A percentile compares a stretch with the other conserved stretches of the same genome.
Conservation (phyloP, 805 yeast species). For the Pichia pseudocactophila region DNA sequence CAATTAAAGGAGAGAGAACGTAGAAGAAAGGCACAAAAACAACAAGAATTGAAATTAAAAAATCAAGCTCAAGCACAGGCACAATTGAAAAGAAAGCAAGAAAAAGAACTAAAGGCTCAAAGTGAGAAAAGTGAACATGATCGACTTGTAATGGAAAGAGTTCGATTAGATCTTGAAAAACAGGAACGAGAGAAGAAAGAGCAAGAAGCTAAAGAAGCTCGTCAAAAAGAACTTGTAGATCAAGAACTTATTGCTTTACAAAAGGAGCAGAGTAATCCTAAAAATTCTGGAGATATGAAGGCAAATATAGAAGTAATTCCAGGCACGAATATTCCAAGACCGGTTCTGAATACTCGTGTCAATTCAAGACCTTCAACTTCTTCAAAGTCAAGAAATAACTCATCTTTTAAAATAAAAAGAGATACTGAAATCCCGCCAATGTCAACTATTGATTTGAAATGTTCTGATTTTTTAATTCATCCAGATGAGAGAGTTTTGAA, state of each 20-base stretch:
- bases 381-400: slow-evolving; percentile 12
- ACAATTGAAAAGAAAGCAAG: not conserved
- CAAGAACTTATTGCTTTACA: not conserved
- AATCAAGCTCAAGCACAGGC: not conserved
- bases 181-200: not conserved
- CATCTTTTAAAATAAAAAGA: slow-evolving; percentile 2
- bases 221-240: not conserved
- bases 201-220: not conserved
- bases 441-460: slow-evolving; percentile 47
- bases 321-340: slow-evolving; percentile 50
- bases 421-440: slow-evolving; percentile 34
- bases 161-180: too few species aligned
- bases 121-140: not conserved
- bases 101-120: not conserved
- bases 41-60: not conserved
- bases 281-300: not conserved
- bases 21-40: not conserved
- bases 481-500: slow-evolving; percentile 53
- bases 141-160: too few species aligned
- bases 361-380: slow-evolving; percentile 7
- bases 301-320: slow-evolving; percentile 37
- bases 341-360: slow-evolving; percentile 34
- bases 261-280: not conserved
- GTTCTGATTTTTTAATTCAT: slow-evolving; percentile 45
- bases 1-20: not conserved